Evolutionary conservation across 176 grass and related monocot species (phyloP).

Genomic region (Olyra latifolia): DNA sequence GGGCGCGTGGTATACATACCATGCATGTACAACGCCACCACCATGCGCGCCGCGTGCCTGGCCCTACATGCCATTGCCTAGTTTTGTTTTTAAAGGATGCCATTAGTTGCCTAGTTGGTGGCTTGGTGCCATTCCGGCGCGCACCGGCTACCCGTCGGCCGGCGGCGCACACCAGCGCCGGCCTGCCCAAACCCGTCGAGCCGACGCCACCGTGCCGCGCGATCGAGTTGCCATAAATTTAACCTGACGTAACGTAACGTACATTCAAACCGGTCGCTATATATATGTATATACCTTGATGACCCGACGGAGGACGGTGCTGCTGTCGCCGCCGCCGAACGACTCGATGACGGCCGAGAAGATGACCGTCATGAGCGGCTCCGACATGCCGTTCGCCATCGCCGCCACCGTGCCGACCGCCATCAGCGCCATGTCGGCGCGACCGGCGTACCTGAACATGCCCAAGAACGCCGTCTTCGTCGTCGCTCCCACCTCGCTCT

Average conservation of each 20-base stretch:
- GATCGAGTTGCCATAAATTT: no score
- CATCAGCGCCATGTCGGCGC: conserved; percentile 44
- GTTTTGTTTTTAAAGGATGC: no score
- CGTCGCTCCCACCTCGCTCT: background rate
- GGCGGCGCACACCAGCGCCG: no score
- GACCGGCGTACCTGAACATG: conserved; percentile 55
- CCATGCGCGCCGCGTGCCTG: background rate
- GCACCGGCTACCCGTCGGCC: no score
- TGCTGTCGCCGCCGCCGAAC: conserved; percentile 42
- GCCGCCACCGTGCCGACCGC: conserved; percentile 47
- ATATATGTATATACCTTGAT: conserved; percentile 55
- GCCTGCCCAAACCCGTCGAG: no score
- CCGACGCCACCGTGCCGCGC: background rate
- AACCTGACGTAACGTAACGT: no score
- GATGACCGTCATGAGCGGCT: conserved; percentile 61
- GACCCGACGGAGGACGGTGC: conserved; percentile 42
- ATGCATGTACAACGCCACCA: no score
- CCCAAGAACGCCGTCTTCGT: conserved; percentile 34
- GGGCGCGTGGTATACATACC: no score
- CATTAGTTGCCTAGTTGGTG: no score
- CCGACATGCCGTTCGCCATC: conserved; percentile 52
- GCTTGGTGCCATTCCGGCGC: background rate
- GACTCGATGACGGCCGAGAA: conserved; percentile 47
- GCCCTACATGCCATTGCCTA: background rate
- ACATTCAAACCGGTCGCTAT: background rate